A percentile compares a stretch with the other conserved stretches of the same genome.
Evolutionary conservation across 495 filamentous ascomycete species (phyloP).

Genomic region (Echria macrotheca): DNA sequence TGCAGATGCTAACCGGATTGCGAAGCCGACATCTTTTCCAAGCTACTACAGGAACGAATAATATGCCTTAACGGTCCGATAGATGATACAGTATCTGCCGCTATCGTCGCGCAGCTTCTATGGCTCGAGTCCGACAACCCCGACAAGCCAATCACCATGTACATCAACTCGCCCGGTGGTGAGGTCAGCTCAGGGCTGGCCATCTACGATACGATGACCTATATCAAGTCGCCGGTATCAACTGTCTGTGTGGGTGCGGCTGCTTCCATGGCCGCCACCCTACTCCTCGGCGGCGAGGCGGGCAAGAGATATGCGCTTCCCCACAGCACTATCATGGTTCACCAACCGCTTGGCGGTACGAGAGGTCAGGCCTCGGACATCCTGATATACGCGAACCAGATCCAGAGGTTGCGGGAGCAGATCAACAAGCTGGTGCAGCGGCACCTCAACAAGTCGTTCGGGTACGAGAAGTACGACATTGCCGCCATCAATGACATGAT

Average conservation of each 20-base stretch:
- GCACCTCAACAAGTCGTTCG: constrained; percentile 74
- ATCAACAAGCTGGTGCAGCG: constrained; percentile 84
- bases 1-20: constrained; percentile 14
- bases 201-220: constrained; percentile 99
- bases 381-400: constrained; percentile 95
- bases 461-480: constrained; percentile 51
- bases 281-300: constrained; percentile 80
- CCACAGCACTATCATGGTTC: constrained; percentile 91
- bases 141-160: constrained; percentile 87
- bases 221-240: constrained; percentile 84
- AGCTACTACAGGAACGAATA: constrained; percentile 86
- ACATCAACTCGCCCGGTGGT: constrained; percentile 95
- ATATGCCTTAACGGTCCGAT: constrained; percentile 91
- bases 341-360: constrained; percentile 90
- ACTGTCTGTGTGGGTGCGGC: constrained; percentile 96
- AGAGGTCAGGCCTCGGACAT: constrained; percentile 88
- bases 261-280: constrained; percentile 86
- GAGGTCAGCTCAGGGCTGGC: constrained; percentile 92
- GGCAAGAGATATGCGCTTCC: constrained; percentile 85
- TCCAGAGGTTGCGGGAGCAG: constrained; percentile 75
- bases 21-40: constrained; percentile 78
- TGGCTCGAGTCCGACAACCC: constrained; percentile 98
- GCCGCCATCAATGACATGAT: constrained; percentile 88
- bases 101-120: constrained; percentile 90
- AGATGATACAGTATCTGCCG: constrained; percentile 80